These are phyloP conservation scores for Gyromitra esculenta DNA, from an alignment of 2,329 filamentous ascomycete genomes.

Conservation along the genomic window DNA sequence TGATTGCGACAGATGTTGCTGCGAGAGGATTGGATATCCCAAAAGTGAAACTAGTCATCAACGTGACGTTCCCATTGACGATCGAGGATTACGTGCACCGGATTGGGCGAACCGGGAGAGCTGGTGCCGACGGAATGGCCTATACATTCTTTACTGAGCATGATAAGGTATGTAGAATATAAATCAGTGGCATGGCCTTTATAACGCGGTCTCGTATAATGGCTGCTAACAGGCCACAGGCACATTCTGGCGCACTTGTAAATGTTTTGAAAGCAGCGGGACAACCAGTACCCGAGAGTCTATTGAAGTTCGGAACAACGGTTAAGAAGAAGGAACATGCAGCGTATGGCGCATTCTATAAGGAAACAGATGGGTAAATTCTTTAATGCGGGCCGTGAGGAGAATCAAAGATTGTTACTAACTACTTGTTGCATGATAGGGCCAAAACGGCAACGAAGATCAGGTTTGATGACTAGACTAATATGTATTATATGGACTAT, in stretches of 20 bases:
- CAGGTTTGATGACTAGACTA: constrained; percentile 57
- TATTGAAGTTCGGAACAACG: constrained; percentile 95
- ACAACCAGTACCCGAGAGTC: constrained; percentile 86
- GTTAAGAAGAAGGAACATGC: constrained; percentile 99
- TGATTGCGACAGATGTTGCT: constrained; percentile 96
- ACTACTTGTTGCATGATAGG: constrained; percentile 47
- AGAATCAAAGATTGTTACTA: constrained; percentile 1
- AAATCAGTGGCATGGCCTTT: constrained; percentile 77
- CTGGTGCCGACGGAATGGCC: constrained; percentile 85
- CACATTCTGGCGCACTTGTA: constrained; percentile 67
- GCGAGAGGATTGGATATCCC: constrained; percentile 95
- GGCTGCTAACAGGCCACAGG: constrained; percentile 21
- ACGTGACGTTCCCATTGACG: constrained; percentile 92
- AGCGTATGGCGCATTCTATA: constrained; percentile 94
- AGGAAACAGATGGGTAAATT: constrained; percentile 86
- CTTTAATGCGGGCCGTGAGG: constrained; percentile 65
- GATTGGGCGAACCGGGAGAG: constrained; percentile 93
- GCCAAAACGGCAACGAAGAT: constrained; percentile 56
- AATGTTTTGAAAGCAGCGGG: constrained; percentile 95
- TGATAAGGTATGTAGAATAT: constrained; percentile 76
- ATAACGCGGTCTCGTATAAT: not conserved
- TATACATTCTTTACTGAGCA: constrained; percentile 95
- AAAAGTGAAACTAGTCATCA: constrained; percentile 92
- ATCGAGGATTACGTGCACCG: constrained; percentile 98
- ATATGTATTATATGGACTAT: constrained; percentile 38